Evolutionary conservation across 768 basidiomycete genomes (phyloP), one percentile per base, ranked within the genome.

Genomic region (Leccinellum luteum): DNA sequence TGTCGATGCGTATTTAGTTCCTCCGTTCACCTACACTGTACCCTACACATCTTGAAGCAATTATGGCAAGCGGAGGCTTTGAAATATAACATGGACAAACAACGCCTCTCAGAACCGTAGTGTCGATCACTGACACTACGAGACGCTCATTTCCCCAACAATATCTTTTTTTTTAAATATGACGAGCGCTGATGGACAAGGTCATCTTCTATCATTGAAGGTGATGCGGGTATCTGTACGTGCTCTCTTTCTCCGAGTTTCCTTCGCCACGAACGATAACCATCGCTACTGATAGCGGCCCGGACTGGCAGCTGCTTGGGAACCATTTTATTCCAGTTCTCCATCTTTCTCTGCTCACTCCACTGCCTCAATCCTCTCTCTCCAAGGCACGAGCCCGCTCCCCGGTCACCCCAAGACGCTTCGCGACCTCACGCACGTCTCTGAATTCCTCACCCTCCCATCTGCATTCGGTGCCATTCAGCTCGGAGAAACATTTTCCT

Each of bases 171-270:
- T 15, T 32, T 14, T 6, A 32, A 49, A 34, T 44, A 68, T 70
- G 63, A 17, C 63, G 13, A 66, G 55, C 45, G 69, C 71, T 60
- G 88, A 90, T 60, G 80, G 80, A 38, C 80, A 83, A 55, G 76
- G 79, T 1, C 89, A 92, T 70, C 75, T 86, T 35, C 69, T 93
- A 43, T 87, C 91, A 4, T 76, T 93, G 63, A 93, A 93, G 72
- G 91, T 92, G 56, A 93, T 93, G 88, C 83, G 91, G 54, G 82
- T 91, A 57, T 92, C 90, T 70, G 91, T 93, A 75, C 73, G 90
- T 85, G 41, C 8, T 59, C 34, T 13, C 12, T 60, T 59, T 19
- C 8, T 12, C 44, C 32, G 10, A 27, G 21, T 47, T 59, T 9
- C 34, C 32, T 8, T 30, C 30, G 41, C 48, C 47, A 44, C 28